Conservation (phyloP, 2,329 filamentous ascomycete genomes). For the Sclerotinia spermophila region DNA sequence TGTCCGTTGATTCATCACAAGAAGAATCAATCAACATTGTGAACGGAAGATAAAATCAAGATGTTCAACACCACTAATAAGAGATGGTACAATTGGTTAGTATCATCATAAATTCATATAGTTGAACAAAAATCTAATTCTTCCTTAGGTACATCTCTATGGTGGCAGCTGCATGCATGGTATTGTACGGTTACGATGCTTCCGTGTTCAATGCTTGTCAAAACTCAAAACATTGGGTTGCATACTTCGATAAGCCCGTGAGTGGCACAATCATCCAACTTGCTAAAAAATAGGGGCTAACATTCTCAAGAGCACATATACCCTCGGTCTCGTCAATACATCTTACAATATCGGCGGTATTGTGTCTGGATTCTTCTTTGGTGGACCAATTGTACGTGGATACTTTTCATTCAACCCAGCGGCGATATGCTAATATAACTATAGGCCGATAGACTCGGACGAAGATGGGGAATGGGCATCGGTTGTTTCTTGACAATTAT, state of each 20-base stretch:
- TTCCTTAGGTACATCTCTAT: slow-evolving; percentile 59
- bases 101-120: neutral
- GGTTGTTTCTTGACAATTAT: slow-evolving; percentile 64
- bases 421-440: neutral
- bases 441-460: slow-evolving; percentile 54
- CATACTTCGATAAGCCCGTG: slow-evolving; percentile 51
- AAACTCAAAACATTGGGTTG: slow-evolving; percentile 62
- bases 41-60: neutral
- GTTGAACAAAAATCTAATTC: neutral
- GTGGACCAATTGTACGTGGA: slow-evolving; percentile 47
- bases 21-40: neutral
- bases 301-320: slow-evolving; percentile 34
- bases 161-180: slow-evolving; percentile 68
- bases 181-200: slow-evolving; percentile 73
- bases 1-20: neutral
- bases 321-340: slow-evolving; percentile 59
- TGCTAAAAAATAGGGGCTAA: neutral
- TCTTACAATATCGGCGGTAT: slow-evolving; percentile 69
- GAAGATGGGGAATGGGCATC: slow-evolving; percentile 61
- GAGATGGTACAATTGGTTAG: slow-evolving; percentile 19
- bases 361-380: slow-evolving; percentile 63
- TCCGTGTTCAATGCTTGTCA: slow-evolving; percentile 72
- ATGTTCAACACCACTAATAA: slow-evolving; percentile 14
- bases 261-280: neutral
- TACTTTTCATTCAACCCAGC: neutral